These are phyloP conservation scores for Leccinum pellstonianum DNA, from an alignment of 768 basidiomycete genomes.

Conservation along the genomic window DNA sequence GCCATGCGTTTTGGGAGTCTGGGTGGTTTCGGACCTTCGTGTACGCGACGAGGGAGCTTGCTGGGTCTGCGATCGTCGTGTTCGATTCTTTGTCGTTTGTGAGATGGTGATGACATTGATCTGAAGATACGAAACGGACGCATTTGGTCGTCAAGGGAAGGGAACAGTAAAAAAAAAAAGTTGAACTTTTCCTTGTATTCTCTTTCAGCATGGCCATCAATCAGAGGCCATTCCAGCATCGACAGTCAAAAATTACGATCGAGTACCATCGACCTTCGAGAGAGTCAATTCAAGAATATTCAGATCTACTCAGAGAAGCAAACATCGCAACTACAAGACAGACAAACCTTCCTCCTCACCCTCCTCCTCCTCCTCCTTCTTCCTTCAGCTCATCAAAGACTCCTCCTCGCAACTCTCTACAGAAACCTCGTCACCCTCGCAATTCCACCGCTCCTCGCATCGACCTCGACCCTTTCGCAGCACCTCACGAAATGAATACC, in stretches of 20 bases:
- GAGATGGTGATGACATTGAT: neutral
- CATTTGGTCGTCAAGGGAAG: neutral
- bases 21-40: constrained; percentile 39
- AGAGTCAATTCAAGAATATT: constrained; percentile 76
- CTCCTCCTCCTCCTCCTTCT: constrained; percentile 41
- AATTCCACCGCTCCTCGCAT: constrained; percentile 42
- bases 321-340: constrained; percentile 32
- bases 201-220: constrained; percentile 32
- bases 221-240: constrained; percentile 45
- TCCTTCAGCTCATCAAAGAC: constrained; percentile 33
- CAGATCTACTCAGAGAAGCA: constrained; percentile 64
- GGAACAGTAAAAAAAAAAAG: too few relatives aligned
- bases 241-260: constrained; percentile 63
- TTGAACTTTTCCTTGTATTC: neutral
- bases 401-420: constrained; percentile 52
- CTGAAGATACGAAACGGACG: neutral
- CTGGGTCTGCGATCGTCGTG: neutral
- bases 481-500: constrained; percentile 30
- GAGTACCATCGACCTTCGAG: constrained; percentile 76
- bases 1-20: constrained; percentile 82
- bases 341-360: constrained; percentile 13
- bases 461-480: constrained; percentile 62
- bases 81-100: constrained; percentile 15
- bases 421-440: constrained; percentile 54
- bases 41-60: neutral